These are phyloP conservation scores for Plicaturopsis crispa DNA, from an alignment of 768 basidiomycete species.

Conservation along the genomic window DNA sequence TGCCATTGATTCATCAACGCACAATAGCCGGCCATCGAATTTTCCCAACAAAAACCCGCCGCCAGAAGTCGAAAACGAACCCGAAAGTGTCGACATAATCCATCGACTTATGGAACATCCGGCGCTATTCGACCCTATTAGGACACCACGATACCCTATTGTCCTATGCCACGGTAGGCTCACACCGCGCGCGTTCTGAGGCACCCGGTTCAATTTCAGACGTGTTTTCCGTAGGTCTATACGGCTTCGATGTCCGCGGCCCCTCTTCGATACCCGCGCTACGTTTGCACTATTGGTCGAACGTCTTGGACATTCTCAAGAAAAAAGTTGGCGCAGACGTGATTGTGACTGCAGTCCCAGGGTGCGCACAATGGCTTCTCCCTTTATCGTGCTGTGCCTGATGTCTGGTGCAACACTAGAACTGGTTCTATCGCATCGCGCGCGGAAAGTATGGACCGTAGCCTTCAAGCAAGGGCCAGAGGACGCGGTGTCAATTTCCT, in stretches of 20 bases:
- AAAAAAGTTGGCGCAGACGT: conserved; percentile 86
- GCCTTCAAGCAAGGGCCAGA: conserved; percentile 54
- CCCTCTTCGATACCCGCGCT: conserved; percentile 76
- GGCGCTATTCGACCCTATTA: conserved; percentile 66
- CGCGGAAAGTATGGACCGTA: conserved; percentile 65
- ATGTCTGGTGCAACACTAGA: conserved; percentile 28
- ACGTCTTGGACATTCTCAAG: conserved; percentile 73
- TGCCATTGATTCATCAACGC: too few species aligned
- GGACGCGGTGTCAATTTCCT: conserved; percentile 88
- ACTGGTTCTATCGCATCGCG: conserved; percentile 87
- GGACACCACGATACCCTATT: conserved; percentile 81
- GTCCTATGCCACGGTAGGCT: conserved; percentile 90
- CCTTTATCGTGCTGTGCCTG: neutral
- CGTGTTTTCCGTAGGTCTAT: conserved; percentile 60
- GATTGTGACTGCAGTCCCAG: conserved; percentile 91
- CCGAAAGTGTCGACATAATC: conserved; percentile 37
- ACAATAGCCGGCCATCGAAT: too few species aligned
- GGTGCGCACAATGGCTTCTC: conserved; percentile 40
- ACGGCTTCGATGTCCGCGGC: conserved; percentile 91
- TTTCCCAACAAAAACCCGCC: conserved; percentile 9
- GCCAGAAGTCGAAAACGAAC: conserved; percentile 13
- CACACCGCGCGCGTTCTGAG: conserved; percentile 1
- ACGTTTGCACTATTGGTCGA: conserved; percentile 91
- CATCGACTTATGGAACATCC: conserved; percentile 73
- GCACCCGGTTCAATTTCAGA: conserved; percentile 5